Percentiles rank a stretch among this genome's conserved stretches.
phyloP scores from a whole-genome alignment of 2,329 filamentous ascomycete genomes.

The Pseudophaeomoniella oleicola region DNA sequence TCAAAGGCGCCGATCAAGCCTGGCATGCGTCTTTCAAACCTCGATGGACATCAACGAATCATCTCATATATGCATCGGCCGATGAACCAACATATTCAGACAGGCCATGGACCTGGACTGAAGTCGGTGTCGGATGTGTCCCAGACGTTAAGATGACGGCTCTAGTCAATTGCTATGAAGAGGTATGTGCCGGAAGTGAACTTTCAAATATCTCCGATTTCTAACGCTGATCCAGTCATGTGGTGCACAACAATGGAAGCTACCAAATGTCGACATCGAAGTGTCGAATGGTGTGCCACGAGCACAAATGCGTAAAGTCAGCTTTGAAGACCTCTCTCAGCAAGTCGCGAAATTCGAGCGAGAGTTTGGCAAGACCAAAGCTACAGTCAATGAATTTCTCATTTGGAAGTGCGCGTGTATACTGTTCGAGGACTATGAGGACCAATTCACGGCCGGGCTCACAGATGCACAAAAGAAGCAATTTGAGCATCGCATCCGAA shows the following conservation, averaged over 20 bases:
- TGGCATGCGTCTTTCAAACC: slow-evolving; percentile 66
- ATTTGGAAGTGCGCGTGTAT: slow-evolving; percentile 45
- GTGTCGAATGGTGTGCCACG: background rate
- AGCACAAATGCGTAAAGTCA: slow-evolving; percentile 30
- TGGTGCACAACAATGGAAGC: background rate
- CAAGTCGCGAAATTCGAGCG: slow-evolving; percentile 21
- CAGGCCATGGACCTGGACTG: slow-evolving; percentile 21
- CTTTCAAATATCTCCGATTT: background rate
- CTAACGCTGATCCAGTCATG: background rate
- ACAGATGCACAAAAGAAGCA: slow-evolving; percentile 22
- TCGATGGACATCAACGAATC: slow-evolving; percentile 62
- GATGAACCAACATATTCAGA: slow-evolving; percentile 21
- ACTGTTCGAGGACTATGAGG: slow-evolving; percentile 51
- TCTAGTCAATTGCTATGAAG: background rate
- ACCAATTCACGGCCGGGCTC: slow-evolving; percentile 28
- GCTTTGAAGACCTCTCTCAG: slow-evolving; percentile 36
- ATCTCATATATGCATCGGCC: slow-evolving; percentile 49
- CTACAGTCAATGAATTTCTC: slow-evolving; percentile 15
- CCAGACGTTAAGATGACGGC: background rate
- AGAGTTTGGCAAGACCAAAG: slow-evolving; percentile 45
- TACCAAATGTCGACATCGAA: background rate
- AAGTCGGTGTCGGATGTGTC: slow-evolving; percentile 11
- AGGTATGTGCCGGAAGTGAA: background rate
- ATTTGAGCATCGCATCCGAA: slow-evolving; percentile 30
- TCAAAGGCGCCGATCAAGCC: slow-evolving; percentile 48